phyloP scores from a whole-genome alignment of 116 monocot genomes.

The Phalaenopsis hybrid region DNA sequence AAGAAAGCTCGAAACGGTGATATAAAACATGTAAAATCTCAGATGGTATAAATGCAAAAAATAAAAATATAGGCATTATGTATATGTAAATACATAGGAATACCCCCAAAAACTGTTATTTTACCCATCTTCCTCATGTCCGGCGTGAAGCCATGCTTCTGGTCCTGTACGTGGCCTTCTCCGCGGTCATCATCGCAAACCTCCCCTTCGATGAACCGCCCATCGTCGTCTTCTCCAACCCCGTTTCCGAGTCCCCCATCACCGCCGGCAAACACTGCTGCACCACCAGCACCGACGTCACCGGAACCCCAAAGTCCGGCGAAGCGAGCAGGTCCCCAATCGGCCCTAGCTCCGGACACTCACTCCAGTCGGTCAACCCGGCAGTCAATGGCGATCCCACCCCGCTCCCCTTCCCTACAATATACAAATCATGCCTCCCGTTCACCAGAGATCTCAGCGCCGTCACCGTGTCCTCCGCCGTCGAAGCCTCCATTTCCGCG shows the following conservation, averaged over 20 bases:
- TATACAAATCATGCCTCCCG: conserved; percentile 18
- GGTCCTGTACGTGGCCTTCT: conserved; percentile 3
- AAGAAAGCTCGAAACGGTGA: too few relatives aligned
- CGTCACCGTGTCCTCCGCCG: conserved; percentile 28
- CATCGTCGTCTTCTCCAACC: not conserved
- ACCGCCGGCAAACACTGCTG: conserved; percentile 6
- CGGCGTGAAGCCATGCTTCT: not conserved
- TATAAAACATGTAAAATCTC: too few relatives aligned
- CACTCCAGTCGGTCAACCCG: conserved; percentile 38
- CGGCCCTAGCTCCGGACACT: conserved; percentile 34
- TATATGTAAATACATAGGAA: too few relatives aligned
- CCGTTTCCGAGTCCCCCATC: not conserved
- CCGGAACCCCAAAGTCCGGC: conserved; percentile 20
- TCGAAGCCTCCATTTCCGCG: conserved; percentile 13
- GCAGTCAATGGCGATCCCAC: conserved; percentile 17
- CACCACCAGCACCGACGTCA: conserved; percentile 29
- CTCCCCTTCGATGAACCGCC: not conserved
- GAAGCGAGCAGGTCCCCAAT: conserved; percentile 40
- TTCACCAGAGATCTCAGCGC: conserved; percentile 8
- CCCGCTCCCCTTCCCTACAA: conserved; percentile 24
- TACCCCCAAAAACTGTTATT: not conserved
- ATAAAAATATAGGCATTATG: too few relatives aligned
- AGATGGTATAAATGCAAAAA: too few relatives aligned
- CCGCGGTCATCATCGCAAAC: not conserved
- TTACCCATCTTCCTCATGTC: not conserved